Base-by-base conservation (phyloP, 768 basidiomycete species). In the Hortiboletus campestris region DNA sequence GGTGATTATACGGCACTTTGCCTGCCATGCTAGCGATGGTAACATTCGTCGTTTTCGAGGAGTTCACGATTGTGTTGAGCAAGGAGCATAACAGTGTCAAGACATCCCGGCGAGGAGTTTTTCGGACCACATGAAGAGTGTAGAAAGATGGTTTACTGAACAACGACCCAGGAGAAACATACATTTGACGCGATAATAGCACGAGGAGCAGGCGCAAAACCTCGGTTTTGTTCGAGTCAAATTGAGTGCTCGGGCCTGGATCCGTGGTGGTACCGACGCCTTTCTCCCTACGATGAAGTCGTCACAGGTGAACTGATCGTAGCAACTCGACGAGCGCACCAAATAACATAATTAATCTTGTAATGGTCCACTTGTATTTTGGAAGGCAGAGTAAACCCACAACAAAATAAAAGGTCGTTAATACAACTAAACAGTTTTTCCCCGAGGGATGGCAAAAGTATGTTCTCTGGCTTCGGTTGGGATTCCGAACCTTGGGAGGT, bases 61-160 rank as follows among this genome's bases (percentile, higher is more conserved):
- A 83, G 70, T 88, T 91, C 80, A 91, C 82, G 51, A 85, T 84
- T 11, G 92, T 96, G 68, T 99, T 99, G 56, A 99, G 76, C 43
- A 97, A 75, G 5, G 95, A 98, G 72, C 96, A 99, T 9, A 99
- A 75, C 28, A 98, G 75, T 4, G 95, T 94, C 52, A 99, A 79
- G n/a, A 95, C 86, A 63, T 94, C 83, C 41, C 89, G 83, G 52
- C 93, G 81, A 56, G 87, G 79, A 50, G 84, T 82, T 69, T 85
- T 78, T 70, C 92, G 89, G 11, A 89, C 86, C 45, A 92, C 77
- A 67, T 92, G 83, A 9, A 89, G 79, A 17, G 91, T 84, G 65
- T 91, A 94, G 42, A 83, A 78, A 3, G 90, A 89, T 0, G 89
- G 88, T 50, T 82, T 84, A 17, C 83, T 80, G 71, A 88, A 83